Percentiles rank a stretch among this genome's conserved stretches.
These are phyloP conservation scores for Globisporangium perplexum DNA, from an alignment of 352 stramenopile species.

Conservation along the genomic window DNA sequence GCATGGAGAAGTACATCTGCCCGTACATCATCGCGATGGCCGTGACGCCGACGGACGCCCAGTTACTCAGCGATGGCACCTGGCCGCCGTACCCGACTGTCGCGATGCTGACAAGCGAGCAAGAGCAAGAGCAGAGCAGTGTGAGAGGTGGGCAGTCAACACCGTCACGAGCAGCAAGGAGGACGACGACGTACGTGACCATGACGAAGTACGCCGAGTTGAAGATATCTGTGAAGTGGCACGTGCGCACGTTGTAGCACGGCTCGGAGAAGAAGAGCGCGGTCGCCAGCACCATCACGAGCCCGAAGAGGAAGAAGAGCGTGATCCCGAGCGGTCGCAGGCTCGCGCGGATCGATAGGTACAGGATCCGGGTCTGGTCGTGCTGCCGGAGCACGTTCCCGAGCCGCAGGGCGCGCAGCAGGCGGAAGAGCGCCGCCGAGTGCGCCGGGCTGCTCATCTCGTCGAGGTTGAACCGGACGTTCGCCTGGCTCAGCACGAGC, in stretches of 20 bases:
- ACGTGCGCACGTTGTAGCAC: constrained; percentile 72
- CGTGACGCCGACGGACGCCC: constrained; percentile 36
- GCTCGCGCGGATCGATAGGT: constrained; percentile 45
- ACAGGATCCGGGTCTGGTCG: constrained; percentile 57
- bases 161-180: background rate
- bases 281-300: constrained; percentile 70
- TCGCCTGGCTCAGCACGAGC: constrained; percentile 13
- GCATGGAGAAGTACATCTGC: constrained; percentile 78
- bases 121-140: no score
- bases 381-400: constrained; percentile 46
- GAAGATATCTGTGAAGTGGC: constrained; percentile 79
- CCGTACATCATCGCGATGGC: constrained; percentile 71
- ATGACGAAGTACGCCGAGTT: constrained; percentile 83
- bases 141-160: no score
- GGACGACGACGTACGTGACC: constrained; percentile 52
- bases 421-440: constrained; percentile 30
- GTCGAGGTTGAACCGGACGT: constrained; percentile 17
- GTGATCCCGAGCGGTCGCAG: constrained; percentile 53
- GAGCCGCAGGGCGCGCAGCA: constrained; percentile 50
- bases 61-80: constrained; percentile 53
- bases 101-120: constrained; percentile 44
- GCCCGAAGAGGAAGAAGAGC: constrained; percentile 71
- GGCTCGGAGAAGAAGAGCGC: constrained; percentile 73
- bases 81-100: constrained; percentile 75
- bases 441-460: constrained; percentile 14